phyloP scores from a whole-genome alignment of 2,329 filamentous ascomycete species.

The Fusarium oligoseptatum region DNA sequence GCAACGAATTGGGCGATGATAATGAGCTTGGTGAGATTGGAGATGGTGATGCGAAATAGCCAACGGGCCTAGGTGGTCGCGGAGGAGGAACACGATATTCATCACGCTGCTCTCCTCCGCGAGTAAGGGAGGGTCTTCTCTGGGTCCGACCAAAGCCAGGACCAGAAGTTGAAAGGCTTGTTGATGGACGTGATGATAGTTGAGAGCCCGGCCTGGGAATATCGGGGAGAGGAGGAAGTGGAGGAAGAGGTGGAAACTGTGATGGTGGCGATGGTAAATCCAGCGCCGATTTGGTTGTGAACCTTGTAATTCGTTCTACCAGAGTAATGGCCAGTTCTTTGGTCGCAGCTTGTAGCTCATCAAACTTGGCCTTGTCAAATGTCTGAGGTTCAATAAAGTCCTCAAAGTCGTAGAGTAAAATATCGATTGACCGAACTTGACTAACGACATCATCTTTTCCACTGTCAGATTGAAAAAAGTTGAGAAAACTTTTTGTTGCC shows the following conservation, averaged over 20 bases:
- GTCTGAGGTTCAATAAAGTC: conserved; percentile 56
- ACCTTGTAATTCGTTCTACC: conserved; percentile 8
- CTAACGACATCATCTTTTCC: conserved; percentile 5
- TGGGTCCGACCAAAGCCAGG: background rate
- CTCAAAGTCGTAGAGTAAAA: conserved; percentile 60
- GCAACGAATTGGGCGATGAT: background rate
- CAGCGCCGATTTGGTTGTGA: conserved; percentile 5
- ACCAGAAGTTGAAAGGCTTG: background rate
- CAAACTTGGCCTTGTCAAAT: conserved; percentile 54
- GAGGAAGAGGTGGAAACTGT: conserved; percentile 5
- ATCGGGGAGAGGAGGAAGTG: conserved; percentile 8
- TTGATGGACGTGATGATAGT: background rate
- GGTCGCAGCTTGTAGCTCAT: conserved; percentile 54
- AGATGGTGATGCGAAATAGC: background rate
- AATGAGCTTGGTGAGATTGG: background rate
- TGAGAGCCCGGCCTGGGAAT: background rate
- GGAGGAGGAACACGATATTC: background rate
- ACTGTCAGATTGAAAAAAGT: background rate
- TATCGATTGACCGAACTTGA: conserved; percentile 50
- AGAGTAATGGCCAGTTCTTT: conserved; percentile 50
- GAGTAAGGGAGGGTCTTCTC: background rate
- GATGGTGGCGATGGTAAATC: background rate
- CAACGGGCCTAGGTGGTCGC: background rate
- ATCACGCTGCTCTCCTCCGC: background rate
- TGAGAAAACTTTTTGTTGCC: background rate